Conservation (phyloP, 192 early-diverging fungal species). For the Dissophora ornata region DNA sequence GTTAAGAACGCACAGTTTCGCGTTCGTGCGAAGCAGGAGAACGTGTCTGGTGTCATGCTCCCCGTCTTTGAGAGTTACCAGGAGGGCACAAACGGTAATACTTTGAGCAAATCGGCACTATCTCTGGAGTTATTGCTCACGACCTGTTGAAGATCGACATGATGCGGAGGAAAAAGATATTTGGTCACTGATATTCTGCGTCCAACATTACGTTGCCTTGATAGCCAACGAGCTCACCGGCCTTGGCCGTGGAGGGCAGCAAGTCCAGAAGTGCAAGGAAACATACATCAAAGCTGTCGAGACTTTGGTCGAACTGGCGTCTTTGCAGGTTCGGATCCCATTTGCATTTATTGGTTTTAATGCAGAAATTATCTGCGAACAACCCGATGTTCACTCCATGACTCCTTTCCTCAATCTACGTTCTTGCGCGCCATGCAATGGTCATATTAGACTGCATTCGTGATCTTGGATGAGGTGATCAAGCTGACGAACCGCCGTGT, state of each 20-base stretch:
- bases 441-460: constrained; percentile 90
- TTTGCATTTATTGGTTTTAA: not conserved
- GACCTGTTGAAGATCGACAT: no score
- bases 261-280: constrained; percentile 93
- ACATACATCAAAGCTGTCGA: constrained; percentile 95
- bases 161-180: no score
- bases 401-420: not conserved
- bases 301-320: constrained; percentile 97
- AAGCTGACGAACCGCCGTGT: constrained; percentile 99
- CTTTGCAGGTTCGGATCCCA: constrained; percentile 79
- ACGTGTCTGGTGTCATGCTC: constrained; percentile 96
- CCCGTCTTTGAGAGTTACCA: constrained; percentile 91
- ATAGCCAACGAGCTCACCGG: constrained; percentile 98
- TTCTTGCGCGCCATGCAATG: not conserved
- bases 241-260: constrained; percentile 97
- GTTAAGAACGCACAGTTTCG: constrained; percentile 92
- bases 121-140: no score
- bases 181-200: no score
- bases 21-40: constrained; percentile 93
- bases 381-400: not conserved
- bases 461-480: constrained; percentile 99
- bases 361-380: no score
- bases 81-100: constrained; percentile 88
- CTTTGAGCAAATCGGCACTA: no score
- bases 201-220: no score